Percentiles rank a stretch among this genome's conserved stretches.
Conservation (phyloP, 2,329 filamentous ascomycete species). For the Botrytis byssoidea region DNA sequence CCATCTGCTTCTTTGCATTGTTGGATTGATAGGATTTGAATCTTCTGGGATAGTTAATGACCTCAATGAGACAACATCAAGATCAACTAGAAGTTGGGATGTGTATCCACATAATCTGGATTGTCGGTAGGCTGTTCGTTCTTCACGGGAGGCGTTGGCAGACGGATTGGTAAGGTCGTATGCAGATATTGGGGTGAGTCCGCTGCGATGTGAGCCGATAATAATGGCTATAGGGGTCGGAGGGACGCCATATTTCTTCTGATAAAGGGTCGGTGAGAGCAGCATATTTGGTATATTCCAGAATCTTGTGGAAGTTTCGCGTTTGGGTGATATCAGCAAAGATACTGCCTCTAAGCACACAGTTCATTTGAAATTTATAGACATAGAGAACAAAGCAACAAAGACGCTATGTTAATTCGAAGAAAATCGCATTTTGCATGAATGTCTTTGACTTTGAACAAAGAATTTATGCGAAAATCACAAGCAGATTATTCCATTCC, state of each 20-base stretch:
- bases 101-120: background rate
- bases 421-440: background rate
- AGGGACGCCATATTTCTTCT: background rate
- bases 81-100: background rate
- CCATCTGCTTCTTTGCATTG: background rate
- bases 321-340: background rate
- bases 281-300: background rate
- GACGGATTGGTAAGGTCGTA: background rate
- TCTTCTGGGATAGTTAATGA: background rate
- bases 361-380: background rate
- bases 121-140: background rate
- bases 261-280: background rate
- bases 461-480: background rate
- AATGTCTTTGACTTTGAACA: background rate
- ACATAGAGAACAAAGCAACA: background rate
- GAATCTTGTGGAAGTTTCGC: background rate
- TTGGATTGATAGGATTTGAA: background rate
- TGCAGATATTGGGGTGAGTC: background rate
- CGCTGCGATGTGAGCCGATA: background rate
- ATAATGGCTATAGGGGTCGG: background rate
- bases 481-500: background rate
- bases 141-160: background rate
- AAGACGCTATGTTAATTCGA: background rate
- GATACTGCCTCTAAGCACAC: background rate
- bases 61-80: background rate